Base-by-base conservation (phyloP, 352 stramenopile genomes). In the Lagenidium sp. region DNA sequence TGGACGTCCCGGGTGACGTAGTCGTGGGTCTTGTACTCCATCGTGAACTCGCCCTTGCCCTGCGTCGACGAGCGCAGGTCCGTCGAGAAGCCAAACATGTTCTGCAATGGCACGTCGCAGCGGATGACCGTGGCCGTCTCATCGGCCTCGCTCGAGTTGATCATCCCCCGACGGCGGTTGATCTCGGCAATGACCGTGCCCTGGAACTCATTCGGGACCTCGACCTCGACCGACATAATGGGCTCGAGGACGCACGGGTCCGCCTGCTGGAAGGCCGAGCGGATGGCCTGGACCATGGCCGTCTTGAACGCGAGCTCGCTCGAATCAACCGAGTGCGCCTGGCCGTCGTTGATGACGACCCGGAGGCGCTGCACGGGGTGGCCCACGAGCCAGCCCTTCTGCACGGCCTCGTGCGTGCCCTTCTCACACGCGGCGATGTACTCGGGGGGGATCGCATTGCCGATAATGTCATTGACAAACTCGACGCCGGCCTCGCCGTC, bases 61-160 rank as follows among this genome's bases (percentile, higher is more conserved):
- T 98, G 92, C 44, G 94, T 98, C 19, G 89, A 83, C 55, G 92
- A 97, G 39, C 95, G 79, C 41, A 99, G 52, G 50, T 98, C 95
- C 16, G 95, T 99, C 22, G 91, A 98, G 65, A 99, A 99, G 2
- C 96, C 96, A 73, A 99, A 99, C 95, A 99, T 99, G 60, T 98
- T 88, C 58, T 94, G 94, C 42, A 99, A 72, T 23, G 96, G 96
- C 55, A 99, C 95, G 52, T 97, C 80, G 56, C 79, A 88, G 42
- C 94, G 90, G 39, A 97, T 68, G 23, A 94, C 83, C 53, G 84
- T 96, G 36, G 83, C 77, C 60, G 97, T 77, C 36, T 98, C 94
- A 57, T 96, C 96, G 55, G 96, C 82, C 59, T 98, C 94, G 54
- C 79, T 97, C 59, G 67, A 97, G 71, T 98, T 94, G 47, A 98